phyloP scores from a whole-genome alignment of 176 grass and related monocot species.

The Elaeis guineensis region DNA sequence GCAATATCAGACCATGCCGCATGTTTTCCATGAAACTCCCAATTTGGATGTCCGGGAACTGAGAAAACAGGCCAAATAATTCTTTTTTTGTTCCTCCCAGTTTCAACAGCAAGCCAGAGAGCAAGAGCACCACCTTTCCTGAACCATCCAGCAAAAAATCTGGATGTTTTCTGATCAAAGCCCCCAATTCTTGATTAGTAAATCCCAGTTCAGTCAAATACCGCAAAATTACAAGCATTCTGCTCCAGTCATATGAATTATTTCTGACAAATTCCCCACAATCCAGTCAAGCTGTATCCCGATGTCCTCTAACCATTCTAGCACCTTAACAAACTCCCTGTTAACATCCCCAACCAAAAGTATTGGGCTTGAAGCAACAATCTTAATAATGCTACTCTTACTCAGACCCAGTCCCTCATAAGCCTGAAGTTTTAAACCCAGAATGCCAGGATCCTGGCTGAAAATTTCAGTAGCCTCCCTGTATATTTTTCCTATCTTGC shows the following conservation, averaged over 20 bases:
- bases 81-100: slow-evolving; percentile 31
- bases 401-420: slow-evolving; percentile 50
- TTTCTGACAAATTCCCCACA: slow-evolving; percentile 18
- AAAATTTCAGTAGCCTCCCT: slow-evolving; percentile 31
- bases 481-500: slow-evolving; percentile 53
- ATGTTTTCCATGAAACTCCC: slow-evolving; percentile 36
- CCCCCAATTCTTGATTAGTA: slow-evolving; percentile 28
- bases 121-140: slow-evolving; percentile 34
- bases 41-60: slow-evolving; percentile 37
- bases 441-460: slow-evolving; percentile 20
- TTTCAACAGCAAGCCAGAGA: slow-evolving; percentile 41
- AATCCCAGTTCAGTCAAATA: slow-evolving; percentile 48
- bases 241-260: slow-evolving; percentile 44
- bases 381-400: slow-evolving; percentile 52
- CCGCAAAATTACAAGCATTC: slow-evolving; percentile 34
- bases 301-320: slow-evolving; percentile 34
- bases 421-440: slow-evolving; percentile 36
- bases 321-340: slow-evolving; percentile 33
- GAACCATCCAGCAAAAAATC: slow-evolving; percentile 56
- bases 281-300: slow-evolving; percentile 51
- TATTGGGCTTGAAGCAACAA: slow-evolving; percentile 31
- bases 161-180: slow-evolving; percentile 41
- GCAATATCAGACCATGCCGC: slow-evolving; percentile 21
- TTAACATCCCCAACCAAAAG: slow-evolving; percentile 23
- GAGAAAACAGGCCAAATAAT: slow-evolving; percentile 34